These are phyloP conservation scores for Trametes punicea DNA, from an alignment of 768 basidiomycete genomes.

Conservation along the genomic window DNA sequence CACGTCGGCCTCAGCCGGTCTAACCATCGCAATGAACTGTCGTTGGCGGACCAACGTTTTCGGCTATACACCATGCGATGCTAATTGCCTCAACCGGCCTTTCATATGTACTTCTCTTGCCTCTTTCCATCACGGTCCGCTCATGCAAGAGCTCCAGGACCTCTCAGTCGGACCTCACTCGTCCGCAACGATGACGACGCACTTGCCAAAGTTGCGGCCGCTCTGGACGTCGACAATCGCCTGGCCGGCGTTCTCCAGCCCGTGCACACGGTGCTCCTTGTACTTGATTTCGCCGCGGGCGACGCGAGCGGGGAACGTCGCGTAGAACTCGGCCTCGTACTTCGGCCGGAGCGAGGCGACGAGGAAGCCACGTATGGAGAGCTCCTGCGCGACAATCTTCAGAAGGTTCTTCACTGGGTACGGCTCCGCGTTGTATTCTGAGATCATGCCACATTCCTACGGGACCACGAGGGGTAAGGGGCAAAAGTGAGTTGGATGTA, in stretches of 20 bases:
- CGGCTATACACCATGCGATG: too few species aligned
- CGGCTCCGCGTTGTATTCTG: conserved; percentile 24
- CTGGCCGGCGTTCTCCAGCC: conserved; percentile 34
- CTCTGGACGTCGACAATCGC: conserved; percentile 34
- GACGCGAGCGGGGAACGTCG: conserved; percentile 28
- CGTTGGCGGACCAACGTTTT: too few species aligned
- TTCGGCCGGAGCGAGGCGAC: conserved; percentile 23
- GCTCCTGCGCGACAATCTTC: conserved; percentile 27
- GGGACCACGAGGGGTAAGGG: neutral
- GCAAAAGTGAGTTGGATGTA: neutral
- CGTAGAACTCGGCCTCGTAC: conserved; percentile 31
- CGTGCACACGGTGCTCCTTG: conserved; percentile 31
- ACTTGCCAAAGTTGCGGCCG: conserved; percentile 36
- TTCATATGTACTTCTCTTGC: neutral
- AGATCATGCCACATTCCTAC: conserved; percentile 33
- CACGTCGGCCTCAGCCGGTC: too few species aligned
- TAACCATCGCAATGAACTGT: too few species aligned
- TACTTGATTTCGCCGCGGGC: conserved; percentile 36
- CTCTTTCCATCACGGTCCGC: neutral
- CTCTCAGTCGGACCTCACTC: too few species aligned
- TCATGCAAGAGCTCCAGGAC: too few species aligned
- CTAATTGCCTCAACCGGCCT: too few species aligned
- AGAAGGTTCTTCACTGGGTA: conserved; percentile 27
- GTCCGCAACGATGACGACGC: conserved; percentile 32
- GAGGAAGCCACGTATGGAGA: conserved; percentile 32